phyloP scores from a whole-genome alignment of 2,329 filamentous ascomycete genomes.

The Phyllosticta paracitricarpa region DNA sequence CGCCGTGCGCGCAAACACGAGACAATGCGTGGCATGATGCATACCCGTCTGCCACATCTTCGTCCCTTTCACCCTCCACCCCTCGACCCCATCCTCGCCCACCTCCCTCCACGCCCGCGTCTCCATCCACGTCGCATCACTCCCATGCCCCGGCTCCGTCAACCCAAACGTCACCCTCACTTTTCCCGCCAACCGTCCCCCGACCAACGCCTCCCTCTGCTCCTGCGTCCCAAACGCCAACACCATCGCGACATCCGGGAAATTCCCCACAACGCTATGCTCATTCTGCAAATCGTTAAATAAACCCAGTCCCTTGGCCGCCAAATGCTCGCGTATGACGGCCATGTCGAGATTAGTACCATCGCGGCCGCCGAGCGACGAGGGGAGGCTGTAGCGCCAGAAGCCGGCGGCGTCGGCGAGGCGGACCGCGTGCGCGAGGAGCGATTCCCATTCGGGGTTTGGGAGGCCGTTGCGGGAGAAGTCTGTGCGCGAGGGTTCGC shows the following conservation, averaged over 20 bases:
- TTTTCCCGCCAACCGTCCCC: conserved; percentile 41
- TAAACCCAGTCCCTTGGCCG: conserved; percentile 48
- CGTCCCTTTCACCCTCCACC: conserved; percentile 46
- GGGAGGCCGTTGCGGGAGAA: conserved; percentile 50
- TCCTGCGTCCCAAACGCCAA: conserved; percentile 47
- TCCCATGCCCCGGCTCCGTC: conserved; percentile 53
- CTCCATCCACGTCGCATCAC: conserved; percentile 53
- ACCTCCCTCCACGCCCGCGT: conserved; percentile 40
- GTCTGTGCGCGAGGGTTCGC: conserved; percentile 52
- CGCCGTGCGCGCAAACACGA: conserved; percentile 51
- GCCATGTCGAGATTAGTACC: conserved; percentile 54
- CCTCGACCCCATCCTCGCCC: conserved; percentile 31
- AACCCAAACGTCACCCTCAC: conserved; percentile 52
- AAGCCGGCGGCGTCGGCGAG: conserved; percentile 51
- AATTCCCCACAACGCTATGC: conserved; percentile 53
- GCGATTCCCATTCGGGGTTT: conserved; percentile 47
- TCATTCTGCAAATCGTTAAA: conserved; percentile 57
- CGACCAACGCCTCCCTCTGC: conserved; percentile 46
- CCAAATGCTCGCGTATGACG: conserved; percentile 50
- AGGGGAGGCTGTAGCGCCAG: conserved; percentile 49
- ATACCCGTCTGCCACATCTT: conserved; percentile 60
- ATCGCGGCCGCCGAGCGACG: conserved; percentile 45
- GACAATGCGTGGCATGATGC: conserved; percentile 51
- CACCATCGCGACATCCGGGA: conserved; percentile 53
- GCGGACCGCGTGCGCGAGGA: conserved; percentile 39